Evolutionary conservation across 2,329 filamentous ascomycete species (phyloP).

Genomic region (Lachnellula hyalina): DNA sequence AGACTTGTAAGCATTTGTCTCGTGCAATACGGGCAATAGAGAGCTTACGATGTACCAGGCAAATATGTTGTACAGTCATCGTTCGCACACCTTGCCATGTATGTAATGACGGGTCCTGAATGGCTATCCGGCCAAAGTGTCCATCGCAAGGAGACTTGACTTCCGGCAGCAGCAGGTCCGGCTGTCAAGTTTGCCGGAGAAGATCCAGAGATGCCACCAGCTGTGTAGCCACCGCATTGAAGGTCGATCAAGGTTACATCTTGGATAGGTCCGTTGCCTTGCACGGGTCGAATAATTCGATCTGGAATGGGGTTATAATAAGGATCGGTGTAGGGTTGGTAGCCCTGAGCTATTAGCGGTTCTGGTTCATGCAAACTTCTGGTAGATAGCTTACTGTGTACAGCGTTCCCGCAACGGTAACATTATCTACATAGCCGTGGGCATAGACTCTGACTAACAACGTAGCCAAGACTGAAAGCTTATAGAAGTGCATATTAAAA

Average conservation of each 20-base stretch:
- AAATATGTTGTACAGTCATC: slow-evolving; percentile 44
- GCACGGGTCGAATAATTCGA: slow-evolving; percentile 51
- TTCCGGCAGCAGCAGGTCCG: slow-evolving; percentile 48
- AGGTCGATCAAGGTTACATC: slow-evolving; percentile 49
- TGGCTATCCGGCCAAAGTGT: slow-evolving; percentile 43
- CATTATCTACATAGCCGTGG: slow-evolving; percentile 22
- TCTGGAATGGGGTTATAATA: slow-evolving; percentile 38
- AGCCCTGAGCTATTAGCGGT: slow-evolving; percentile 6
- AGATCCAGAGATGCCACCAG: slow-evolving; percentile 43
- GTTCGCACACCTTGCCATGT: slow-evolving; percentile 52
- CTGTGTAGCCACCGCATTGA: slow-evolving; percentile 51
- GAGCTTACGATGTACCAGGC: slow-evolving; percentile 38
- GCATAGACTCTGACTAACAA: slow-evolving; percentile 12
- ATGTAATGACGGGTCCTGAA: slow-evolving; percentile 50
- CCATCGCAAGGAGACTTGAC: slow-evolving; percentile 49
- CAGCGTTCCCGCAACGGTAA: slow-evolving; percentile 20
- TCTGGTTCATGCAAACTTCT: neutral
- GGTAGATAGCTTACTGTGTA: slow-evolving; percentile 22
- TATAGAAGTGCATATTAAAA: slow-evolving; percentile 7
- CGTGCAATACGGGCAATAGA: neutral
- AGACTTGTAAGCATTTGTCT: neutral
- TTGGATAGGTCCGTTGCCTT: slow-evolving; percentile 54
- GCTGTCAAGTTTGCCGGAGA: slow-evolving; percentile 50
- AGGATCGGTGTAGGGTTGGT: slow-evolving; percentile 39
- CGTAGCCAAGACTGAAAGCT: slow-evolving; percentile 9